phyloP scores from a whole-genome alignment of 2,329 filamentous ascomycete species.

The Botrytis byssoidea region DNA sequence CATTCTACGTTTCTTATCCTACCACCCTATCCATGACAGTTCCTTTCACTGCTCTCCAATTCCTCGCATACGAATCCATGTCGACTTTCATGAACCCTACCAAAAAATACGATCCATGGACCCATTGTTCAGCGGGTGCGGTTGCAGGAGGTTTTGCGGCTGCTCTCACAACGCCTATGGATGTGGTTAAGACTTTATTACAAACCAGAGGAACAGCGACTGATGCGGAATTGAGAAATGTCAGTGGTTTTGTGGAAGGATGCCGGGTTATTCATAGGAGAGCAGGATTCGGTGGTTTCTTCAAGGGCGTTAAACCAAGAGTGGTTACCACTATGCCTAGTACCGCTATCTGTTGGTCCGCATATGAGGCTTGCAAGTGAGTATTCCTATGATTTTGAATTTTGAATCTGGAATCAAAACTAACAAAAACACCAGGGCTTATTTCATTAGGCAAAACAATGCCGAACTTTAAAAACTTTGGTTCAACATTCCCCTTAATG shows the following conservation, averaged over 20 bases:
- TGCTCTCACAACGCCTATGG: conserved; percentile 90
- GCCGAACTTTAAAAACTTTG: conserved; percentile 28
- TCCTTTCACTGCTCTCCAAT: conserved; percentile 94
- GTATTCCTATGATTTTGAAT: conserved; percentile 35
- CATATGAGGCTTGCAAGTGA: conserved; percentile 68
- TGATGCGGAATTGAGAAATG: conserved; percentile 63
- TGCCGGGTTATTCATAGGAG: conserved; percentile 53
- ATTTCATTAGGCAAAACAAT: conserved; percentile 58
- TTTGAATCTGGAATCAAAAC: background rate
- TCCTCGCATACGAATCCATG: conserved; percentile 95
- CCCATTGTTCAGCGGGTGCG: conserved; percentile 89
- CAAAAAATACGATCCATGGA: conserved; percentile 85
- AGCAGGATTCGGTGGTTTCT: conserved; percentile 84
- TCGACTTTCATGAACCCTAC: conserved; percentile 89
- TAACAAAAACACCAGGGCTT: conserved; percentile 47
- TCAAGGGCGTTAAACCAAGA: conserved; percentile 86
- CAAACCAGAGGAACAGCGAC: conserved; percentile 85
- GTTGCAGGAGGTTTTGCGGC: conserved; percentile 91
- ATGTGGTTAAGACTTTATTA: conserved; percentile 96
- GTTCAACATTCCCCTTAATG: background rate
- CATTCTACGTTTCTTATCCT: conserved; percentile 98
- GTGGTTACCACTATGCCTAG: conserved; percentile 97
- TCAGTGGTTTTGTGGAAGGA: conserved; percentile 38
- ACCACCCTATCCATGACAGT: conserved; percentile 98
- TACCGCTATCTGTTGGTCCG: conserved; percentile 98